These are phyloP conservation scores for Lipomyces sp. DNA, from an alignment of 805 yeast genomes.

Conservation along the genomic window DNA sequence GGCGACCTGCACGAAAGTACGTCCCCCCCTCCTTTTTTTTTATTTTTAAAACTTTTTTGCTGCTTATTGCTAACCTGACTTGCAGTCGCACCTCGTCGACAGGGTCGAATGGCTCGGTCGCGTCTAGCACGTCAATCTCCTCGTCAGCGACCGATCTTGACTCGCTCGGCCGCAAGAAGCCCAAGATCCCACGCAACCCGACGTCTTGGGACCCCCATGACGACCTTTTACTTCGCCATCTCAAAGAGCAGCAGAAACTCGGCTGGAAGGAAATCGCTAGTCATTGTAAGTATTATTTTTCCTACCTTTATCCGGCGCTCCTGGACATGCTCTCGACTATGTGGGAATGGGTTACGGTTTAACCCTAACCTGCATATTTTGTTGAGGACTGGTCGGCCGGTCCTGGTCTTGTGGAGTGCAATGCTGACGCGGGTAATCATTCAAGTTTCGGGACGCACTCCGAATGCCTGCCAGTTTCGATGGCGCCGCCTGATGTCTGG, in stretches of 20 bases:
- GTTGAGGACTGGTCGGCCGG: not conserved
- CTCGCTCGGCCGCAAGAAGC: constrained; percentile 28
- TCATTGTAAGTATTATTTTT: constrained; percentile 42
- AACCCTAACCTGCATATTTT: no score
- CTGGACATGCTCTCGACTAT: no score
- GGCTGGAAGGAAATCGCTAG: constrained; percentile 89
- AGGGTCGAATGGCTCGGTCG: constrained; percentile 22
- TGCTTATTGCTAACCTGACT: not conserved
- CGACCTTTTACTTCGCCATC: constrained; percentile 64
- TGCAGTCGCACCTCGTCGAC: constrained; percentile 25
- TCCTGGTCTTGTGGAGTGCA: not conserved
- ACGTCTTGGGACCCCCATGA: constrained; percentile 79
- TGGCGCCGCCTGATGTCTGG: constrained; percentile 69
- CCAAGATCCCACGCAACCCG: constrained; percentile 38
- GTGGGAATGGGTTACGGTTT: no score
- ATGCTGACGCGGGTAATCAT: no score
- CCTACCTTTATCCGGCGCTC: no score
- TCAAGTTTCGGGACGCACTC: constrained; percentile 71
- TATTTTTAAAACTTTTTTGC: not conserved
- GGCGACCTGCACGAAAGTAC: constrained; percentile 19
- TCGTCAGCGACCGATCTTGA: constrained; percentile 22
- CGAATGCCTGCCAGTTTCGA: constrained; percentile 85
- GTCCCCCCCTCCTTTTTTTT: not conserved
- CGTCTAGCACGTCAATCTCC: constrained; percentile 18
- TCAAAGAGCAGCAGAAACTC: constrained; percentile 76